Conservation (phyloP, 2,329 filamentous ascomycete genomes). For the Cryphonectria carpinicola region DNA sequence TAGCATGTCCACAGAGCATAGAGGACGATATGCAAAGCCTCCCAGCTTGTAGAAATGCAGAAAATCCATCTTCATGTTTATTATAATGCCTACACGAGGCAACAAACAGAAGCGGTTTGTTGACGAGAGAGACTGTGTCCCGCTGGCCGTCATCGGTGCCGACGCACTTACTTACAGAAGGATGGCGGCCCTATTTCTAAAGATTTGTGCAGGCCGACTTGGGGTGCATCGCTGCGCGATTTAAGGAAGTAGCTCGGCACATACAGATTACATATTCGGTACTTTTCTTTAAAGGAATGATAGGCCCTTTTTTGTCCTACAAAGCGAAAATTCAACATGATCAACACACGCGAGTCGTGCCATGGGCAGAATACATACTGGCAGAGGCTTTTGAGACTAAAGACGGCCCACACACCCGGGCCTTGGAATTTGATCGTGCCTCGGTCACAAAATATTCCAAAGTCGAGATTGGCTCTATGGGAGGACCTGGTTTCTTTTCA, state of each 20-base stretch:
- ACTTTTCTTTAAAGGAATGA: not conserved
- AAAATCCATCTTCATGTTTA: not conserved
- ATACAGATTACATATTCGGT: not conserved
- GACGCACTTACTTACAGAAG: not conserved
- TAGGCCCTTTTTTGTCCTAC: not conserved
- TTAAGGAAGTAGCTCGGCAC: not conserved
- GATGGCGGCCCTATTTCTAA: not conserved
- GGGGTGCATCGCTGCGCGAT: constrained; percentile 1
- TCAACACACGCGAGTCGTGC: not conserved
- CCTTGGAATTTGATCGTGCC: not conserved
- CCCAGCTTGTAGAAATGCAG: not conserved
- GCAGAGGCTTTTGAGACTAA: not conserved
- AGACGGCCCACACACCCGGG: not conserved
- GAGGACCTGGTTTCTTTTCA: not conserved
- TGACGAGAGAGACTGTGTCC: not conserved
- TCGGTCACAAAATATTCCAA: not conserved
- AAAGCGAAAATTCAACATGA: not conserved
- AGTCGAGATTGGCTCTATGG: not conserved
- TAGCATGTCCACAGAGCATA: not conserved
- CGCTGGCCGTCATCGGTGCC: not conserved
- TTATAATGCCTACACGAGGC: not conserved
- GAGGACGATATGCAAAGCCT: not conserved
- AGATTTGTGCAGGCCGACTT: not conserved
- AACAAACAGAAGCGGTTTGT: not conserved
- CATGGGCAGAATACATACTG: not conserved